Base-by-base conservation (phyloP, 1,284 basidiomycete species). In the Takashimella tepidaria region DNA sequence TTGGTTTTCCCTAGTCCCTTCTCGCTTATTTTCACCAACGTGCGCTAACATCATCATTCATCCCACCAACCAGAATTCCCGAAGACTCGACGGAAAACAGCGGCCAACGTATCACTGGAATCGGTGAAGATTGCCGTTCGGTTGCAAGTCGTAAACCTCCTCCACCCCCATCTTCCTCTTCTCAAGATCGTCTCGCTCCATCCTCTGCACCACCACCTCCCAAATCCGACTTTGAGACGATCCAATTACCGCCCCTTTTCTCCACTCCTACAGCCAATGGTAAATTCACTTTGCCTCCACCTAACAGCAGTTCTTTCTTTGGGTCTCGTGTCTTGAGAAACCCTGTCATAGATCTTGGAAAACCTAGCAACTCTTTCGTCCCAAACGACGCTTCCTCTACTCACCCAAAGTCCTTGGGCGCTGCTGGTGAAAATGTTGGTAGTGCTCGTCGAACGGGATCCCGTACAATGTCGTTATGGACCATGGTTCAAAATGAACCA, bases 401-500 rank as follows among this genome's bases (percentile, higher is more conserved):
- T 23, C n/a, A n/a, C n/a, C n/a, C n/a, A n/a, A n/a, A n/a, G n/a
- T n/a, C n/a, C n/a, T n/a, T n/a, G n/a, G n/a, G n/a, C n/a, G 24
- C n/a, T 5, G 45, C 46, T 5, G 41, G 44, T 11, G 26, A 27
- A n/a, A 47, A 48, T 24, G 19, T 47, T 4, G 26, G 25, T 19
- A 47, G 53, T 24, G 19, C 45, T 4, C 52, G 41, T 12, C 56
- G 45, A 10, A 25, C 56, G 1, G n/a, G 45, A 37, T 44, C 56
- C 24, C 37, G 48, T 26, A 24, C 57, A 50, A 62, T 53, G 58
- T 60, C 45, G 11, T 51, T 54, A 27, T 55, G 49, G 41, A 60
- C 51, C 47, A 64, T 56, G 65, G 58, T 56, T 25, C 50, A 50
- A 42, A 19, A 19, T 16, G 31, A 37, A 16, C 10, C 8, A 37